A percentile compares a stretch with the other conserved stretches of the same genome.
phyloP scores from a whole-genome alignment of 202 grass and related monocot genomes.

The Musa balbisiana region DNA sequence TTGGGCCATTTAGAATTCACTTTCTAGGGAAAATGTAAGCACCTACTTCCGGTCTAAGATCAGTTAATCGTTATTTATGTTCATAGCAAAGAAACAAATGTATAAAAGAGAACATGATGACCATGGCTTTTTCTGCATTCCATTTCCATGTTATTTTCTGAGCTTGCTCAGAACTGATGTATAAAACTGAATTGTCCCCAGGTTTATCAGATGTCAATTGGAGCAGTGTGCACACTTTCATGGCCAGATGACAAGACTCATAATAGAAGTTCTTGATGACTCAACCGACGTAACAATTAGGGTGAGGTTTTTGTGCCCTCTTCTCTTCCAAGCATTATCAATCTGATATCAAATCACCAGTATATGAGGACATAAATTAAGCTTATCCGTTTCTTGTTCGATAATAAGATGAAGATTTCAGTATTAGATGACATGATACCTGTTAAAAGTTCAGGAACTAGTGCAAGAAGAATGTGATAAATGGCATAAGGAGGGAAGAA shows the following conservation, averaged over 20 bases:
- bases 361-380: too few species aligned
- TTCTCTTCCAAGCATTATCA: not conserved
- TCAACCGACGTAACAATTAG: constrained; percentile 17
- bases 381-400: not conserved
- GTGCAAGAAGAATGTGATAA: constrained; percentile 80
- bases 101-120: too few species aligned
- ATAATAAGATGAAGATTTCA: not conserved
- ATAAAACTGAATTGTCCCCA: not conserved
- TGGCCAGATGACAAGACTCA: constrained; percentile 25
- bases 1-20: too few species aligned
- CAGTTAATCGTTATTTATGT: too few species aligned
- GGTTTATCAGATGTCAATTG: constrained; percentile 24
- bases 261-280: constrained; percentile 27
- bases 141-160: not conserved
- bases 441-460: constrained; percentile 38
- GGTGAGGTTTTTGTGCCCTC: not conserved
- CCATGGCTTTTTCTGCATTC: too few species aligned
- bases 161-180: not conserved
- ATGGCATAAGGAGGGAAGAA: constrained; percentile 59
- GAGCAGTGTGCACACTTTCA: constrained; percentile 17
- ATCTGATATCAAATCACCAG: too few species aligned
- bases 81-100: too few species aligned
- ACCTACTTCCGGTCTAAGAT: too few species aligned
- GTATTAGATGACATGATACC: not conserved
- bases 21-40: too few species aligned